Base-by-base conservation (phyloP, 2,329 filamentous ascomycete species). In the Colletotrichum sansevieriae region DNA sequence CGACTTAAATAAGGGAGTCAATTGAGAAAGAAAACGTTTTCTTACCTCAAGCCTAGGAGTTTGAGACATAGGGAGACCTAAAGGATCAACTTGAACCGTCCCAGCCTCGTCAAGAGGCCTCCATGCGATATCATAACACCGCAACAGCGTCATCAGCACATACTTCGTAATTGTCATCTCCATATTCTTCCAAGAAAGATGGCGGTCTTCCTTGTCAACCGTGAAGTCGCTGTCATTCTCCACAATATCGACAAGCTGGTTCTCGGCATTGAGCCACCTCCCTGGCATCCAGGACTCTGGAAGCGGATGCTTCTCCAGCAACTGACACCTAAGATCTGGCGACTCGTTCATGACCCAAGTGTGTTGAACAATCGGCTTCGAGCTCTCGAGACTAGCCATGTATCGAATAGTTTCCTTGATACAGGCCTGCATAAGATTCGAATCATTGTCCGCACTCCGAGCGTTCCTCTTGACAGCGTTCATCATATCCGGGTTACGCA, bases 341-440 rank as follows among this genome's bases (percentile, higher is more conserved):
- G 25, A 25, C 43, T n/a, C 15, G 9, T n/a, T 46, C 13, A 46
- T 11, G 9, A n/a, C 43, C n/a, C 18, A n/a, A n/a, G 64, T 44
- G 35, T 64, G 43, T 20, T 66, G n/a, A 25, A 56, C 46, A 15
- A 62, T 65, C 3, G 54, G 55, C 3, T 66, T 54, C 6, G 68
- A 35, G 13, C 59, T 56, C 35, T 65, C 61, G 33, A 67, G 65
- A 3, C 65, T 70, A 13, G 64, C 57, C 43, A 72, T 73, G 57
- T 69, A 65, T 2, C 72, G 68, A 8, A 44, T 56, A 2, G 72
- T 73, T 59, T 74, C 72, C 44, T 67, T 72, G 41, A 74, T 71
- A 37, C 70, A 70, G 13, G 71, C 72, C 37, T 69, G 70, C 9
- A 74, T 37, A 4, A 73, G 68, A 1, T 57, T 41, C 4, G 66